Conservation (phyloP, 2,329 filamentous ascomycete species). For the Colletotrichum falcatum region DNA sequence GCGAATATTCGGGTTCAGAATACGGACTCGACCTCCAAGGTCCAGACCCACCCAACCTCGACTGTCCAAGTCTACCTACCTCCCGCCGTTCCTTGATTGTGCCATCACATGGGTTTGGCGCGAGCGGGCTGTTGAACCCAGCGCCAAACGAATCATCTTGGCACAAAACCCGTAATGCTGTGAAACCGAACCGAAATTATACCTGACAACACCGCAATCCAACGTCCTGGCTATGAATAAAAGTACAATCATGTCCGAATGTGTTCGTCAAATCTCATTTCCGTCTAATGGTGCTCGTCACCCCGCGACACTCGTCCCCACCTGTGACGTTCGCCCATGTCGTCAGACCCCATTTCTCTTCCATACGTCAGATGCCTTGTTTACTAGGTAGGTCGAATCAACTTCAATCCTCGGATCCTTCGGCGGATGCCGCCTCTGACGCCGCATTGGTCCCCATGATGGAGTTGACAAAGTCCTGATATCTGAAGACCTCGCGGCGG, state of each 20-base stretch:
- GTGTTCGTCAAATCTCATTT: conserved; percentile 30
- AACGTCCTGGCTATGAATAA: conserved; percentile 16
- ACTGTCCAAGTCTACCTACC: not conserved
- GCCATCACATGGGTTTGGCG: conserved; percentile 18
- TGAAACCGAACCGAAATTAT: conserved; percentile 35
- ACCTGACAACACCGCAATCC: conserved; percentile 18
- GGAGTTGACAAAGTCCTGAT: conserved; percentile 88
- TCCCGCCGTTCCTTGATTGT: not conserved
- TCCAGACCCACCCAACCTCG: conserved; percentile 5
- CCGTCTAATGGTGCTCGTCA: conserved; percentile 24
- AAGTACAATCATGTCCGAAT: conserved; percentile 33
- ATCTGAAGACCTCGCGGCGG: conserved; percentile 90
- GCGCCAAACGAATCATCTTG: conserved; percentile 11
- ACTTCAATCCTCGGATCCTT: conserved; percentile 44
- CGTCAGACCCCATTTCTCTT: conserved; percentile 25
- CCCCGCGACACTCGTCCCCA: conserved; percentile 29
- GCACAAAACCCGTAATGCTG: conserved; percentile 11
- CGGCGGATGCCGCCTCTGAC: conserved; percentile 47
- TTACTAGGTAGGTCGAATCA: not conserved
- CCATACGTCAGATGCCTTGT: conserved; percentile 8
- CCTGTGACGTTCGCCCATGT: conserved; percentile 22
- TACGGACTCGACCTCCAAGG: not conserved
- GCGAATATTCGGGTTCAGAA: not conserved
- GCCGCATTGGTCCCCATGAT: conserved; percentile 67
- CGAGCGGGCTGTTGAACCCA: not conserved